Percentiles rank a stretch among this genome's conserved stretches.
These are phyloP conservation scores for Spatholobus suberectus DNA, from an alignment of 306 rosid species.

Conservation along the genomic window DNA sequence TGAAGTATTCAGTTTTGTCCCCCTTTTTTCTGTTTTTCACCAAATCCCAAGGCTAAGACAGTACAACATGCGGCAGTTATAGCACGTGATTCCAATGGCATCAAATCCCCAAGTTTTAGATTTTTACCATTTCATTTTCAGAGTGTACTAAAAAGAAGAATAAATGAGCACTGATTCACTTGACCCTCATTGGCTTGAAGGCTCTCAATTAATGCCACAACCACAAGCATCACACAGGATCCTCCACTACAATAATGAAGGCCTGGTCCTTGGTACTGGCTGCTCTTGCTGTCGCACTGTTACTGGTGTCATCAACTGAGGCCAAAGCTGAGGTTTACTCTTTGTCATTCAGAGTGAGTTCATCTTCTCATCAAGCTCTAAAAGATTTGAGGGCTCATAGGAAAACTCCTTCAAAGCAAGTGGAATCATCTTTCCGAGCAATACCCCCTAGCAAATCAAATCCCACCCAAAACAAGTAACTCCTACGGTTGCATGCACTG, in stretches of 20 bases:
- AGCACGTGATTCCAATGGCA: constrained; percentile 55
- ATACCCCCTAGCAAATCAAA: constrained; percentile 69
- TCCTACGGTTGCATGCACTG: not conserved
- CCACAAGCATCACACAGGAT: not conserved
- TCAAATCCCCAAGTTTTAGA: constrained; percentile 56
- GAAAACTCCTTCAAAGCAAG: constrained; percentile 50
- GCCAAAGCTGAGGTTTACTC: constrained; percentile 40
- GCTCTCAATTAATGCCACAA: constrained; percentile 38
- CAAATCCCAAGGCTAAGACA: constrained; percentile 35
- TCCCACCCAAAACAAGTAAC: constrained; percentile 69
- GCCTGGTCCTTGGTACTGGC: constrained; percentile 54
- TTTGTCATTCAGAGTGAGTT: constrained; percentile 34
- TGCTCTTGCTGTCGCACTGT: constrained; percentile 50
- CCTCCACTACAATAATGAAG: constrained; percentile 53
- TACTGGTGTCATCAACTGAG: constrained; percentile 43
- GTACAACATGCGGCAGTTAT: constrained; percentile 25
- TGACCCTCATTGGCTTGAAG: constrained; percentile 18
- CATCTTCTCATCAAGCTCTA: constrained; percentile 49
- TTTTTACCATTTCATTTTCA: constrained; percentile 24
- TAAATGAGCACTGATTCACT: constrained; percentile 33
- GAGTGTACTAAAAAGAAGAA: constrained; percentile 22
- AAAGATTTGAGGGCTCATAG: constrained; percentile 42
- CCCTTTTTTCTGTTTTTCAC: constrained; percentile 10
- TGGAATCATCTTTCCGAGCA: constrained; percentile 52
- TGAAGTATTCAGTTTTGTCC: constrained; percentile 38